These are phyloP conservation scores for Cladophialophora yegresii DNA, from an alignment of 2,329 filamentous ascomycete genomes.

Conservation along the genomic window DNA sequence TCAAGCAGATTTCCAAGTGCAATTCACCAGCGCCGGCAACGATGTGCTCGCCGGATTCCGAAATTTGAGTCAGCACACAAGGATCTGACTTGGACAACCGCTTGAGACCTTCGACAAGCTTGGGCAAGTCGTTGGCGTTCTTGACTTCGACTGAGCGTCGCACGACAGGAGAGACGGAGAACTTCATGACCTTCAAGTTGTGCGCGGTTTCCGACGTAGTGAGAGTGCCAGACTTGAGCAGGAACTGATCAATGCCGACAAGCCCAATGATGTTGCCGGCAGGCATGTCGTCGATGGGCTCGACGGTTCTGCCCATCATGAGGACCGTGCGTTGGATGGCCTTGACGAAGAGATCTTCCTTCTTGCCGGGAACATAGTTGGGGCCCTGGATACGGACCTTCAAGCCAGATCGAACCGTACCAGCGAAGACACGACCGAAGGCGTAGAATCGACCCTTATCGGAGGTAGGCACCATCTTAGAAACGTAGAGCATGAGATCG, in stretches of 20 bases:
- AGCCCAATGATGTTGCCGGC: conserved; percentile 99
- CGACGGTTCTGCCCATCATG: conserved; percentile 99
- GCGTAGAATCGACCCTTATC: conserved; percentile 99
- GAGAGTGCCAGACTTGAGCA: conserved; percentile 99
- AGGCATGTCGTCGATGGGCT: conserved; percentile 98
- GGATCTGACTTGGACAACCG: conserved; percentile 99
- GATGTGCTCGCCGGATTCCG: conserved; percentile 94
- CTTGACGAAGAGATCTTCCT: conserved; percentile 99
- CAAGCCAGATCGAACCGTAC: conserved; percentile 94
- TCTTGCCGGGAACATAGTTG: conserved; percentile 97
- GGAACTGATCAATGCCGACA: conserved; percentile 99
- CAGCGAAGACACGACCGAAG: conserved; percentile 99
- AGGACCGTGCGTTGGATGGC: conserved; percentile 98
- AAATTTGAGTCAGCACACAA: conserved; percentile 89
- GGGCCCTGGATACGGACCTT: conserved; percentile 99
- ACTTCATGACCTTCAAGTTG: conserved; percentile 99
- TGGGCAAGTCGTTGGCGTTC: conserved; percentile 99
- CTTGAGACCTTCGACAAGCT: conserved; percentile 99
- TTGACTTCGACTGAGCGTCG: conserved; percentile 99
- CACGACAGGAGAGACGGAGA: conserved; percentile 99
- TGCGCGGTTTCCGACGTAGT: conserved; percentile 96
- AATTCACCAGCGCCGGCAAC: conserved; percentile 99
- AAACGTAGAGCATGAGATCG: conserved; percentile 99
- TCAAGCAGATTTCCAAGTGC: conserved; percentile 99
- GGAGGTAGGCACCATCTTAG: conserved; percentile 99